phyloP scores from a whole-genome alignment of 2,329 filamentous ascomycete genomes.

The Arthrobotrys musiformis region DNA sequence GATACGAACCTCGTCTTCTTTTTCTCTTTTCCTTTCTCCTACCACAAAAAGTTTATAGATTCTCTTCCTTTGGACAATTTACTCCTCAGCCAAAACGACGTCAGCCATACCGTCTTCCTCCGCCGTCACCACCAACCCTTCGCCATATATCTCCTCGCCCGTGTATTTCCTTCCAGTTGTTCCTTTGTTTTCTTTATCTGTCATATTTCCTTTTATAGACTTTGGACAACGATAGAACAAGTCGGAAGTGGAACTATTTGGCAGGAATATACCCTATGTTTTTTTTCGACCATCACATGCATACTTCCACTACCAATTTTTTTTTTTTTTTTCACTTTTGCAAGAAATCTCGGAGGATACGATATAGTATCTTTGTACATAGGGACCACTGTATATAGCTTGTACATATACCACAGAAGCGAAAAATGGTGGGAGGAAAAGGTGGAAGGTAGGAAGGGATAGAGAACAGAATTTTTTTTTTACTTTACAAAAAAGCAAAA shows the following conservation, averaged over 20 bases:
- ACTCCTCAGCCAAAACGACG: background rate
- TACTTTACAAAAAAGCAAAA: too few relatives aligned
- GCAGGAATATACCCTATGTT: background rate
- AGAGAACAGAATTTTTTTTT: too few relatives aligned
- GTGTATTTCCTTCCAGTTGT: slow-evolving; percentile 3
- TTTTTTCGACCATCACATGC: background rate
- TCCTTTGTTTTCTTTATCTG: background rate
- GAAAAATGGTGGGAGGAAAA: background rate
- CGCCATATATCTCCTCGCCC: background rate
- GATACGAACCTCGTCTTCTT: slow-evolving; percentile 13
- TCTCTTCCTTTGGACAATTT: background rate
- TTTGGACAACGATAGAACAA: background rate
- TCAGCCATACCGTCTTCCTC: background rate
- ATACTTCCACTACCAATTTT: background rate
- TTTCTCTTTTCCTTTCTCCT: background rate
- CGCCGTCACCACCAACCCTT: background rate
- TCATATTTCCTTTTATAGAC: background rate
- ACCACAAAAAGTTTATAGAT: slow-evolving; percentile 43
- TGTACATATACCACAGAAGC: slow-evolving; percentile 21
- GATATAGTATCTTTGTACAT: background rate
- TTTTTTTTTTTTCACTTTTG: background rate
- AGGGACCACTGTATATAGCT: slow-evolving; percentile 14
- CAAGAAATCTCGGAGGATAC: background rate
- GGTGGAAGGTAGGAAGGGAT: background rate
- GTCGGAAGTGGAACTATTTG: background rate